phyloP scores from a whole-genome alignment of 2,329 filamentous ascomycete species.

The Tolypocladium guangdongense region DNA sequence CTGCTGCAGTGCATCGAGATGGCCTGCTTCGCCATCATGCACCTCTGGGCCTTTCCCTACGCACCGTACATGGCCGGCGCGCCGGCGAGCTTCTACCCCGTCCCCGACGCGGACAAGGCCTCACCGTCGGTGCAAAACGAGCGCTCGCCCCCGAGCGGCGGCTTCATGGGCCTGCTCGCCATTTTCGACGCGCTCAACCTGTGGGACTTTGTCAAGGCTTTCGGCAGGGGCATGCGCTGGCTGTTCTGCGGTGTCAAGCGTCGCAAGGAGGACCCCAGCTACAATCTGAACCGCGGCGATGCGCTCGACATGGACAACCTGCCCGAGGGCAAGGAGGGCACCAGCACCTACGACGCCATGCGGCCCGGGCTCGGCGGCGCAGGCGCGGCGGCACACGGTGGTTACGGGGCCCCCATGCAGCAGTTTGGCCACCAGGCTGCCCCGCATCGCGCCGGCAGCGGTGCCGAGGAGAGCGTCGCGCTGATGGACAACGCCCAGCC shows the following conservation, averaged over 20 bases:
- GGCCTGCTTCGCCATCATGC: constrained; percentile 66
- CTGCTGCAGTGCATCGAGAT: constrained; percentile 76
- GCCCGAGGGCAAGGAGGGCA: constrained; percentile 14
- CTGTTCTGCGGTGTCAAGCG: constrained; percentile 61
- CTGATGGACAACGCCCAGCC: constrained; percentile 29
- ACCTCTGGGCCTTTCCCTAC: constrained; percentile 76
- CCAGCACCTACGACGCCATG: constrained; percentile 11
- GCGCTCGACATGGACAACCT: constrained; percentile 27
- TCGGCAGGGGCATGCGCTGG: constrained; percentile 70
- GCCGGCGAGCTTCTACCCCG: constrained; percentile 35
- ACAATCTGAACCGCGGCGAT: constrained; percentile 23
- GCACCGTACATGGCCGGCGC: constrained; percentile 48
- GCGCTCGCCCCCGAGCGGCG: constrained; percentile 46
- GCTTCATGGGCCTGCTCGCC: constrained; percentile 53
- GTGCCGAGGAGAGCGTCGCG: constrained; percentile 28
- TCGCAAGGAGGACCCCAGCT: constrained; percentile 43
- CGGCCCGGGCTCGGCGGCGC: constrained; percentile 5
- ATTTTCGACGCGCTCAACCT: constrained; percentile 64
- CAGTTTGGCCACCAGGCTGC: constrained; percentile 26
- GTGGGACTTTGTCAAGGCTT: constrained; percentile 74
- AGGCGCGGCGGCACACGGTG: background rate
- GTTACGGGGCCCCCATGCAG: constrained; percentile 17
- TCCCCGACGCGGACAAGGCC: constrained; percentile 28
- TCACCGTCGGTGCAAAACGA: constrained; percentile 31
- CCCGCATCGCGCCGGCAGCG: constrained; percentile 23